Evolutionary conservation across 352 stramenopile genomes (phyloP).

Genomic region (Pythium coloratum): DNA sequence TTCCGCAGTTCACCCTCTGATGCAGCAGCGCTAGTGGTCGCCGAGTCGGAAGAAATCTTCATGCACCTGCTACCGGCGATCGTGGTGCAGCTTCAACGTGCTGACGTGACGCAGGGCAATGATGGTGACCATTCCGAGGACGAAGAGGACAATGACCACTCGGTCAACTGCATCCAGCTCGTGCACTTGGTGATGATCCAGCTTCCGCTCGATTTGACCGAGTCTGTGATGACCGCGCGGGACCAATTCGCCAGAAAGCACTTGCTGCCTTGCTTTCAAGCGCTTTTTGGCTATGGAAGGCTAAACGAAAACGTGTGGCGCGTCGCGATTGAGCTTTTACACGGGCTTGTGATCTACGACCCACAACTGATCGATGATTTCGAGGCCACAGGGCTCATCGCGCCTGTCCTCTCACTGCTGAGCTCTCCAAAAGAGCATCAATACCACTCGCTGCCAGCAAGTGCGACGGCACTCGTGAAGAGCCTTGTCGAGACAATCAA

Average conservation of each 20-base stretch:
- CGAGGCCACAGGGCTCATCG: conserved; percentile 27
- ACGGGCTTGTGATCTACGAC: conserved; percentile 37
- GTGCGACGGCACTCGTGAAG: conserved; percentile 15
- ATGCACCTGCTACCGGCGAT: conserved; percentile 53
- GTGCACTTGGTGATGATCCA: conserved; percentile 55
- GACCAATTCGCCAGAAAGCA: conserved; percentile 41
- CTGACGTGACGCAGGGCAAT: background rate
- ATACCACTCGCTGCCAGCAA: conserved; percentile 16
- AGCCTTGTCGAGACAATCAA: conserved; percentile 9
- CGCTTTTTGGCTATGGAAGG: conserved; percentile 15
- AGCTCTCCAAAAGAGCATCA: conserved; percentile 24
- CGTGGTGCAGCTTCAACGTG: conserved; percentile 28
- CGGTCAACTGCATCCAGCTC: conserved; percentile 50
- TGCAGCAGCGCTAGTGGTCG: conserved; percentile 37
- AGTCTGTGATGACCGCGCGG: background rate
- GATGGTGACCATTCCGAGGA: conserved; percentile 3
- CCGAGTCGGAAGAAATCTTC: conserved; percentile 49
- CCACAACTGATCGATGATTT: conserved; percentile 29
- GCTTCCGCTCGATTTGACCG: conserved; percentile 33
- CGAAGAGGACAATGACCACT: conserved; percentile 28
- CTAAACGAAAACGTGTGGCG: conserved; percentile 51
- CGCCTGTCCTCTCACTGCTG: conserved; percentile 35
- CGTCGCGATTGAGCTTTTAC: conserved; percentile 50
- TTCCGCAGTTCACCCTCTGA: conserved; percentile 47
- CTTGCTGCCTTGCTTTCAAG: conserved; percentile 46